Evolutionary conservation across 257 asterid genomes (phyloP).

Genomic region (Solanum phureja): DNA sequence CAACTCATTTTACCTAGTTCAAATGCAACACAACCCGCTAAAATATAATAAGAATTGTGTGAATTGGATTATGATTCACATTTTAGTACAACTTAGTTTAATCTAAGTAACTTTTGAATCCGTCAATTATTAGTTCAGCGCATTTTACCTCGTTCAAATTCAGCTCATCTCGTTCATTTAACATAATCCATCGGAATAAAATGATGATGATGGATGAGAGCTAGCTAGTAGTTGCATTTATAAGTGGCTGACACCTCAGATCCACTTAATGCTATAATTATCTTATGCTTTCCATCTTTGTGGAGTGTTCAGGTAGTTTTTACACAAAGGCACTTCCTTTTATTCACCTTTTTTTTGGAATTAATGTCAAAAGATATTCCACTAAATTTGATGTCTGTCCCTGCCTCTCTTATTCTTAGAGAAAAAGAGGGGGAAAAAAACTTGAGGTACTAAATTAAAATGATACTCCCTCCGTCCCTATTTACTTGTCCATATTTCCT

Average conservation of each 20-base stretch:
- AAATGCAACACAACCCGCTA: too few relatives aligned
- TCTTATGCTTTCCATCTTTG: slow-evolving; percentile 1
- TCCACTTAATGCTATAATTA: slow-evolving; percentile 25
- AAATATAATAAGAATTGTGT: too few relatives aligned
- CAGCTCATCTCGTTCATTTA: background rate
- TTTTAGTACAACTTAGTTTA: background rate
- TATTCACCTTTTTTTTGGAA: background rate
- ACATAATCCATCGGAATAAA: background rate
- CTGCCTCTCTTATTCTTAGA: background rate
- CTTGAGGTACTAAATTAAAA: background rate
- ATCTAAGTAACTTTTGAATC: too few relatives aligned
- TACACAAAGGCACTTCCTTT: background rate
- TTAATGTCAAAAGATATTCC: slow-evolving; percentile 1
- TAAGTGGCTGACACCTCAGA: slow-evolving; percentile 45
- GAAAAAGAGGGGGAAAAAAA: too few relatives aligned
- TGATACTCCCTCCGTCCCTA: too few relatives aligned
- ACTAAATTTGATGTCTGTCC: background rate
- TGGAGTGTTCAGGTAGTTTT: slow-evolving; percentile 9
- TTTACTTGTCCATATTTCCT: too few relatives aligned
- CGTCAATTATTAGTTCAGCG: background rate
- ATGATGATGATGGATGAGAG: background rate
- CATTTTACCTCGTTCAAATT: too few relatives aligned
- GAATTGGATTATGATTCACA: background rate
- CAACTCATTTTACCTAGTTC: background rate
- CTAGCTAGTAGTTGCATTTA: background rate